Evolutionary conservation across 768 basidiomycete species (phyloP).

Genomic region (Kwoniella pini): DNA sequence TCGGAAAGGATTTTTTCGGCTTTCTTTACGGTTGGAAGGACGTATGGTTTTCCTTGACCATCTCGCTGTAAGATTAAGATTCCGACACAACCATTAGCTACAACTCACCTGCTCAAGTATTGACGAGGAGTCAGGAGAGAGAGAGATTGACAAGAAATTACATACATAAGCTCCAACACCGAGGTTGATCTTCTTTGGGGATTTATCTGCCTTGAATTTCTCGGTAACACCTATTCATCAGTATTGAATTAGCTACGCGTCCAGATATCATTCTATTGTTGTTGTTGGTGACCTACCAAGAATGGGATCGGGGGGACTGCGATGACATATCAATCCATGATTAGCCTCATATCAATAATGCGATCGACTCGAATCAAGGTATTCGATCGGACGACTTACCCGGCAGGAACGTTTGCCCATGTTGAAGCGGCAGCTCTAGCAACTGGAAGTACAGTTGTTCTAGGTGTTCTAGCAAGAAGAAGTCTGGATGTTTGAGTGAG

Average conservation of each 20-base stretch:
- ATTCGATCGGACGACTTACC: conserved; percentile 30
- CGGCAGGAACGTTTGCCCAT: conserved; percentile 50
- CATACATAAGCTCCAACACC: conserved; percentile 84
- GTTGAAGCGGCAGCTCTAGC: conserved; percentile 35
- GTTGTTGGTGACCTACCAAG: conserved; percentile 34
- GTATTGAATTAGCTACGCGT: too few species aligned
- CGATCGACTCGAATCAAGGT: not conserved
- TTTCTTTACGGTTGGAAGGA: conserved; percentile 85
- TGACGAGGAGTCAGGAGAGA: too few species aligned
- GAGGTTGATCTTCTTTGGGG: conserved; percentile 91
- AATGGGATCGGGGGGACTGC: conserved; percentile 51
- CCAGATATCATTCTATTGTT: too few species aligned
- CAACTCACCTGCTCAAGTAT: too few species aligned
- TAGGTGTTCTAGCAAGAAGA: conserved; percentile 13
- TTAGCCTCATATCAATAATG: not conserved
- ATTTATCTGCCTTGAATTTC: conserved; percentile 93
- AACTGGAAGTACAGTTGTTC: conserved; percentile 6
- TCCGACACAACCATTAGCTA: not conserved
- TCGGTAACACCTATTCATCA: conserved; percentile 65
- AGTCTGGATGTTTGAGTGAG: conserved; percentile 17
- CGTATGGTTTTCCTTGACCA: conserved; percentile 89
- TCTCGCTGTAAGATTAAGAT: conserved; percentile 61
- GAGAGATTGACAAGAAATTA: too few species aligned
- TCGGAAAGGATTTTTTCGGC: conserved; percentile 65
- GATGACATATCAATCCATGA: not conserved